These are phyloP conservation scores for Mycosarcoma mackinlayi DNA, from an alignment of 1,284 basidiomycete genomes.

Conservation along the genomic window DNA sequence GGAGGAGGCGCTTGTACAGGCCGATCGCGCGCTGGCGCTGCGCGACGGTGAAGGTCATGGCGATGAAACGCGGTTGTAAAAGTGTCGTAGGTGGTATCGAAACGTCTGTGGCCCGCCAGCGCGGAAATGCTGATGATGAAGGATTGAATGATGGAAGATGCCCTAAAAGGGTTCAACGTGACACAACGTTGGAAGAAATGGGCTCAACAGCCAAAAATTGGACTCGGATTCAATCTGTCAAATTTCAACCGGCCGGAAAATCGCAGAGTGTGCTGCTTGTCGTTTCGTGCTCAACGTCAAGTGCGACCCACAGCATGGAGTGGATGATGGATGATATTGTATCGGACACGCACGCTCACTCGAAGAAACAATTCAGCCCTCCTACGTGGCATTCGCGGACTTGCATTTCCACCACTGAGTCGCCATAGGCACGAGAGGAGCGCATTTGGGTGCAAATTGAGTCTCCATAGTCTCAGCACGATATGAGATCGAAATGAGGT, in stretches of 20 bases:
- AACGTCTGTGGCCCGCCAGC: too few species aligned
- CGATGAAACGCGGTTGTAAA: background rate
- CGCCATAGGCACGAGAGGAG: too few species aligned
- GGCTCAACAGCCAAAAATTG: constrained; percentile 5
- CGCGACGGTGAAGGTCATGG: constrained; percentile 48
- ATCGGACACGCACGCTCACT: too few species aligned
- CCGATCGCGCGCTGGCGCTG: constrained; percentile 58
- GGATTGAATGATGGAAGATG: background rate
- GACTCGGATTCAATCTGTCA: background rate
- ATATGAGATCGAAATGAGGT: constrained; percentile 8
- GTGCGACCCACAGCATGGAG: constrained; percentile 3
- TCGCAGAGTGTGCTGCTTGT: background rate
- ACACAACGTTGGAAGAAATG: constrained; percentile 5
- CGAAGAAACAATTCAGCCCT: too few species aligned
- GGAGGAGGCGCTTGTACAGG: constrained; percentile 62
- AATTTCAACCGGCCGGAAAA: constrained; percentile 18
- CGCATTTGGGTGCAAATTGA: too few species aligned
- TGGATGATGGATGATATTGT: too few species aligned
- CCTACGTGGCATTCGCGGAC: too few species aligned
- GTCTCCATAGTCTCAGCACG: constrained; percentile 11
- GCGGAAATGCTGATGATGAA: constrained; percentile 2
- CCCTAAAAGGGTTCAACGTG: constrained; percentile 1
- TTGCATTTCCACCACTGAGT: too few species aligned
- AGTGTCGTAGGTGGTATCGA: too few species aligned
- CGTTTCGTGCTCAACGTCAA: background rate